Base-by-base conservation (phyloP, 2,329 filamentous ascomycete genomes). In the Sclerotinia borealis region DNA sequence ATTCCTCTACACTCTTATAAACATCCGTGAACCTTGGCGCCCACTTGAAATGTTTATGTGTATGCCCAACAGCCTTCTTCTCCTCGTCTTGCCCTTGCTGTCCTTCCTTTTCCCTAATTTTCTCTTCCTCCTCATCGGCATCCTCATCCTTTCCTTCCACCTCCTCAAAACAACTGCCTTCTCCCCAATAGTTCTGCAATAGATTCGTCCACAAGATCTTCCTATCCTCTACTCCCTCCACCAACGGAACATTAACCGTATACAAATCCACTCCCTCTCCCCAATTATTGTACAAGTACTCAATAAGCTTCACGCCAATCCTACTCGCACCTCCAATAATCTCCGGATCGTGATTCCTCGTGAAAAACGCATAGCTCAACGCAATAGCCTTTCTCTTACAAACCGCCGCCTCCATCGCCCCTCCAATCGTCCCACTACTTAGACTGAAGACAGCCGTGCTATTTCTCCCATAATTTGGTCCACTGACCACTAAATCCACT, bases 1-100 rank as follows among this genome's bases (percentile, higher is more conserved):
- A 86, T 68, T 89, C 84, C 69, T 92, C 86, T n/a, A 97, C 92
- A 69, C 90, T 93, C 73, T 89, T 85, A 76, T 92, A 92, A 2
- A 98, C 92, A 76, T 96, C 93, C 39, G 85, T 82, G 76, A 98
- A 95, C 67, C 85, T 85, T 2, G 93, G 95, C 54, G 90, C 86
- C 95, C 95, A 98, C 77, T 93, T 96, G 81, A 97, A 98, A 76
- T 96, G 90, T 75, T 90, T 91, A 76, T 96, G 91, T 63, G 80
- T 83, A 74, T 92, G 87, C 59, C 78, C 75, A 13, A 65, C 67
- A 19, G 72, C 68, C 48, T 74, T 74, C 51, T 73, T 69, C 63
- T 79, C 78, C 25, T 58, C 65, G 31, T 52, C 66, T 63, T 43
- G 55, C 64, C 39, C 64, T 59, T 70, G 59, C 51, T 58, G 54